Conservation (phyloP, 441 rosid genomes). For the Pelargonium fulgidum region DNA sequence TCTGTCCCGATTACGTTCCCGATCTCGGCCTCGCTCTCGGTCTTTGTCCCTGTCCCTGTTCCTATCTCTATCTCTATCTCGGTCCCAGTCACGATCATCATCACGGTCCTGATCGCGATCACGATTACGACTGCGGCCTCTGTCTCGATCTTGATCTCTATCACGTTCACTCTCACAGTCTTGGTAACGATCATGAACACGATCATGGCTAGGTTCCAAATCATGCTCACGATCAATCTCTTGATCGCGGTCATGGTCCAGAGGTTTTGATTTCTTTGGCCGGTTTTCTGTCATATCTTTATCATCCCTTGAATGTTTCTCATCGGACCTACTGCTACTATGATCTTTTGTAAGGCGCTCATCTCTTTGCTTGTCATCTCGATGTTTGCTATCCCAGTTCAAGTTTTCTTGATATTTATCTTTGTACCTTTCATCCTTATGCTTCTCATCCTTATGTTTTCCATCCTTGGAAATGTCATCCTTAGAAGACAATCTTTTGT, state of each 20-base stretch:
- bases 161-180: slow-evolving; percentile 20
- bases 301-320: slow-evolving; percentile 49
- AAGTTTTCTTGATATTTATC: slow-evolving; percentile 49
- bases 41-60: slow-evolving; percentile 33
- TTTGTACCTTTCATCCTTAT: slow-evolving; percentile 49
- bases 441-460: slow-evolving; percentile 60
- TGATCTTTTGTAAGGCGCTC: slow-evolving; percentile 55
- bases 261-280: slow-evolving; percentile 48
- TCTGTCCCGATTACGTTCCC: slow-evolving; percentile 35
- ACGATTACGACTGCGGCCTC: slow-evolving; percentile 26
- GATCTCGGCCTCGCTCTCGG: slow-evolving; percentile 30
- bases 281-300: slow-evolving; percentile 40
- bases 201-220: slow-evolving; percentile 17
- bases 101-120: slow-evolving; percentile 33
- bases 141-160: slow-evolving; percentile 13
- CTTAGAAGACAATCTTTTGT: slow-evolving; percentile 36
- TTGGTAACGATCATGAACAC: slow-evolving; percentile 27
- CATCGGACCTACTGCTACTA: slow-evolving; percentile 46
- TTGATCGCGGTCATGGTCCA: slow-evolving; percentile 42
- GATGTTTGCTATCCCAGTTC: slow-evolving; percentile 50
- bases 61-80: slow-evolving; percentile 4
- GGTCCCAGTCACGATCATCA: slow-evolving; percentile 18
- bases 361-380: slow-evolving; percentile 51
- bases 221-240: slow-evolving; percentile 26
- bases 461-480: slow-evolving; percentile 56